Conservation (phyloP, 1,139 yeast species). For the Torulaspora pretoriensis region DNA sequence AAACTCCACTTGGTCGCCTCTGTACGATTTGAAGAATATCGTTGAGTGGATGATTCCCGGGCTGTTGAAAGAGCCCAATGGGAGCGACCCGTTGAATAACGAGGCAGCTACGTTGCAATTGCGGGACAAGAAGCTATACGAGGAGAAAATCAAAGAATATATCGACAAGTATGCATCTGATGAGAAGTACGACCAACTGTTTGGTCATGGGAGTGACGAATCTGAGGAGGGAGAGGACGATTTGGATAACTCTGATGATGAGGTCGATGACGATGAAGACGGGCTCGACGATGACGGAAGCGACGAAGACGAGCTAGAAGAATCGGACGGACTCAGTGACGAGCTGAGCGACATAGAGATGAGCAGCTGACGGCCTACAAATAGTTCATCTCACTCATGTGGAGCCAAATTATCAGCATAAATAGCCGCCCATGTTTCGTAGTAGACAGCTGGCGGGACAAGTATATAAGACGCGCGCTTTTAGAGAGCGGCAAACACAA, state of each 20-base stretch:
- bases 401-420: neutral
- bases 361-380: constrained; percentile 8
- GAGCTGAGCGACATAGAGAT: constrained; percentile 18
- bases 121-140: constrained; percentile 64
- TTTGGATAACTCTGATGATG: constrained; percentile 19
- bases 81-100: constrained; percentile 88
- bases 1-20: constrained; percentile 97
- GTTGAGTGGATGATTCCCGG: constrained; percentile 95
- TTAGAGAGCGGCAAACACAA: neutral
- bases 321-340: constrained; percentile 15
- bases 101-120: constrained; percentile 84
- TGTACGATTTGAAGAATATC: constrained; percentile 87
- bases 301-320: constrained; percentile 3
- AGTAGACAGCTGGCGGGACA: neutral
- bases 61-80: constrained; percentile 84
- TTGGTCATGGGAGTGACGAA: constrained; percentile 46
- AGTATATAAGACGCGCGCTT: neutral
- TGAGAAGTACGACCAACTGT: constrained; percentile 42
- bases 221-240: constrained; percentile 45
- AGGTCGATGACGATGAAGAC: constrained; percentile 20
- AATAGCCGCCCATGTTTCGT: neutral
- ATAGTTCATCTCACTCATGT: neutral
- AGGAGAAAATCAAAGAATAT: constrained; percentile 65
- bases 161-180: constrained; percentile 71
- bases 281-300: constrained; percentile 19